phyloP scores from a whole-genome alignment of 2,329 filamentous ascomycete genomes.

The Aspergillus intermedius region DNA sequence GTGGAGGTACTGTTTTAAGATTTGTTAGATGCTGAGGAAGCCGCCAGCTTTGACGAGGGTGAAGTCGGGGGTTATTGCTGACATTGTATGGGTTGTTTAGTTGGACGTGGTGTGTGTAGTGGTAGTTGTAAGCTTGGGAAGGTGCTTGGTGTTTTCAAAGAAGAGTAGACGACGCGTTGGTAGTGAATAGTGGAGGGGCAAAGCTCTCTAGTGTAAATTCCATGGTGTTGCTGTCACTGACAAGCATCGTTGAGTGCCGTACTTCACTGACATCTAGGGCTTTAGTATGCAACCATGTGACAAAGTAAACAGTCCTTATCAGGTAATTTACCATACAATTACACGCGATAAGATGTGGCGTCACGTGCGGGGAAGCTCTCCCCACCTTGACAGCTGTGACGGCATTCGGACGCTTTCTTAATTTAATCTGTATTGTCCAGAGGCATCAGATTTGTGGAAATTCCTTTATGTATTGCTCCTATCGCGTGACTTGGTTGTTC shows the following conservation, averaged over 20 bases:
- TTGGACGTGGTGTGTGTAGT: no score
- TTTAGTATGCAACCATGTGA: slow-evolving; percentile 2
- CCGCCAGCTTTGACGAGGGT: not conserved
- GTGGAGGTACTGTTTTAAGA: not conserved
- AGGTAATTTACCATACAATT: not conserved
- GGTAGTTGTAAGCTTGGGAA: no score
- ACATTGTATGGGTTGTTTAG: not conserved
- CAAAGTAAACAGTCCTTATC: slow-evolving; percentile 10
- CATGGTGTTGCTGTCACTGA: no score
- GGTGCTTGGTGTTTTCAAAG: no score
- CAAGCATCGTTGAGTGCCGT: not conserved
- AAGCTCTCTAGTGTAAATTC: no score
- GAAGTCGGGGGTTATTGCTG: not conserved
- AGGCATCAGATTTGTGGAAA: not conserved
- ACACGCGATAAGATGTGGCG: slow-evolving; percentile 7
- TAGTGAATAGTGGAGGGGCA: no score
- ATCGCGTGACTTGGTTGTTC: not conserved
- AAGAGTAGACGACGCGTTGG: no score
- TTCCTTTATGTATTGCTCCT: not conserved
- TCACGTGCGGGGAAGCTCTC: slow-evolving; percentile 14
- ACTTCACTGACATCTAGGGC: slow-evolving; percentile 1
- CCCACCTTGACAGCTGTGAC: slow-evolving; percentile 1
- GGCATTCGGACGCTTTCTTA: not conserved
- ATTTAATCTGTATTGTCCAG: not conserved
- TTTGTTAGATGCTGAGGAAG: not conserved